Evolutionary conservation across 768 basidiomycete genomes (phyloP).

Genomic region (Leucocoprinus birnbaumii): DNA sequence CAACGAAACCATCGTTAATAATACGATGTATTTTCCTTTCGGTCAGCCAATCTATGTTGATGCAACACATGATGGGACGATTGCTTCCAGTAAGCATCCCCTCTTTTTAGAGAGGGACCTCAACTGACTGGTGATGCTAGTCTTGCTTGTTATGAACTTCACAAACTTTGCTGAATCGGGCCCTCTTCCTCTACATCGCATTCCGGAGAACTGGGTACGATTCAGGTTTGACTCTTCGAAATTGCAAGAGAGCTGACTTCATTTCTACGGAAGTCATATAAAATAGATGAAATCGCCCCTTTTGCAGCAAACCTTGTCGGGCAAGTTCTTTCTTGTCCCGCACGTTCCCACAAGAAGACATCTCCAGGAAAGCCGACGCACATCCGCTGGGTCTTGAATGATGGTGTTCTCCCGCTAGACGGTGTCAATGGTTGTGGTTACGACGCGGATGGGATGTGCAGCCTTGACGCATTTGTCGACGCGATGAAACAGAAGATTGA

Average conservation of each 20-base stretch:
- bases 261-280: constrained; percentile 31
- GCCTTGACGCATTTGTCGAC: constrained; percentile 53
- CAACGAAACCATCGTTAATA: constrained; percentile 64
- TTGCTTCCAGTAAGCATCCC: constrained; percentile 59
- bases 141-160: constrained; percentile 72
- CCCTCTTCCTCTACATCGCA: constrained; percentile 60
- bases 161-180: constrained; percentile 58
- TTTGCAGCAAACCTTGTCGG: constrained; percentile 35
- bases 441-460: constrained; percentile 60
- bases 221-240: constrained; percentile 33
- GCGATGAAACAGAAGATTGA: constrained; percentile 54
- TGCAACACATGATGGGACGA: constrained; percentile 71
- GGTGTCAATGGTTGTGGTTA: constrained; percentile 60
- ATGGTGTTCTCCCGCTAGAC: constrained; percentile 66
- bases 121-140: constrained; percentile 26
- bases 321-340: constrained; percentile 42
- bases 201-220: constrained; percentile 44
- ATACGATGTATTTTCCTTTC: constrained; percentile 50
- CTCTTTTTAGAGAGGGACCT: not conserved
- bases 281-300: constrained; percentile 27
- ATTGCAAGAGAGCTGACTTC: constrained; percentile 24
- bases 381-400: constrained; percentile 73
- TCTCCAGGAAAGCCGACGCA: constrained; percentile 26
- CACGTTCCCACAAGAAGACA: no score
- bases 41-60: constrained; percentile 66